phyloP scores from a whole-genome alignment of 177 flowering plant genomes.

The Vitis hybrid region DNA sequence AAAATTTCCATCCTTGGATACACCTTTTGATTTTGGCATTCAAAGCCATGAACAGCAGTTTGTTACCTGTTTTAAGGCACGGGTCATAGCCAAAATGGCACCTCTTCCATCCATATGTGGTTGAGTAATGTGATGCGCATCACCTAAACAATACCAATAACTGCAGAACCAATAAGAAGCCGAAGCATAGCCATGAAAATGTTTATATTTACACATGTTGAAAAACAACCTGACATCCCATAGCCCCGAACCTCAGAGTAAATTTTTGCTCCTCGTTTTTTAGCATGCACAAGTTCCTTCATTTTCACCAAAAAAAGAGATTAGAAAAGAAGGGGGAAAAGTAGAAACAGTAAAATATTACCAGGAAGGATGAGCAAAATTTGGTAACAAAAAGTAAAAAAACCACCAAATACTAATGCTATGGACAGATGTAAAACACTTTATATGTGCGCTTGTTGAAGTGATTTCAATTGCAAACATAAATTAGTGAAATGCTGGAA shows the following conservation, averaged over 20 bases:
- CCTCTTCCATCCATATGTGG: constrained; percentile 89
- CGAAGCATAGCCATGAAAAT: not conserved
- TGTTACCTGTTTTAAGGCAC: constrained; percentile 77
- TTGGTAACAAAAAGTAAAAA: too few relatives aligned
- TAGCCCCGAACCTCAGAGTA: constrained; percentile 96
- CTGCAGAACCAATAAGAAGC: not conserved
- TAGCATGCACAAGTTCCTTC: constrained; percentile 91
- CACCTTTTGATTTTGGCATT: not conserved
- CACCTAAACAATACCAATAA: constrained; percentile 49
- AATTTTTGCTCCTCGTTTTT: constrained; percentile 77
- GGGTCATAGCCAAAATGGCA: constrained; percentile 89
- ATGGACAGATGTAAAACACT: too few relatives aligned
- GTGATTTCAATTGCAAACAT: too few relatives aligned
- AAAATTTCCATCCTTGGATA: too few relatives aligned
- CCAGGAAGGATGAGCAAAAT: too few relatives aligned
- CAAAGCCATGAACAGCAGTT: not conserved
- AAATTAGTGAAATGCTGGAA: too few relatives aligned
- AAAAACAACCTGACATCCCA: constrained; percentile 88
- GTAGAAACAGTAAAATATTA: too few relatives aligned
- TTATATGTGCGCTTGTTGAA: too few relatives aligned
- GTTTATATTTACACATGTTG: not conserved
- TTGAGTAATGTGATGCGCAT: constrained; percentile 95
- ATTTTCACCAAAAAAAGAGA: not conserved
- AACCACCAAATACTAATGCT: too few relatives aligned
- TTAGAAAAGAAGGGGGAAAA: too few relatives aligned